These are phyloP conservation scores for Saitozyma sp. DNA, from an alignment of 768 basidiomycete genomes.

Conservation along the genomic window DNA sequence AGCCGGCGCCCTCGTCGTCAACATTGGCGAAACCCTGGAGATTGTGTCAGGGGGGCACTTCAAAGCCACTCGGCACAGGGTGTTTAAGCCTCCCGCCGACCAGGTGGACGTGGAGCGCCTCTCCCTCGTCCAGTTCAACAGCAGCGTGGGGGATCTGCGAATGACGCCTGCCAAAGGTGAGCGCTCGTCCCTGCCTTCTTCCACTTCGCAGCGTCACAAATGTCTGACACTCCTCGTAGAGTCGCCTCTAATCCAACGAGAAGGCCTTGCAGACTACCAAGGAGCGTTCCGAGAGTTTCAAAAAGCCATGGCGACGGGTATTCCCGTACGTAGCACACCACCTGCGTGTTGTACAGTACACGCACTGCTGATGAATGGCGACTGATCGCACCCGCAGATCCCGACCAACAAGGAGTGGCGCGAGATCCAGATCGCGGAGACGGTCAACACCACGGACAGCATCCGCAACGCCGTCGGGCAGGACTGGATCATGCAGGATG, in stretches of 20 bases:
- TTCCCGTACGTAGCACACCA: constrained; percentile 26
- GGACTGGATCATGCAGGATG: constrained; percentile 22
- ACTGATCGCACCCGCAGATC: constrained; percentile 6
- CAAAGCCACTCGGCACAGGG: constrained; percentile 39
- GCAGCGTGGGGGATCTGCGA: constrained; percentile 25
- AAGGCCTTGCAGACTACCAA: constrained; percentile 43
- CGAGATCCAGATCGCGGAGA: constrained; percentile 44
- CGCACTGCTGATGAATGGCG: too few species aligned
- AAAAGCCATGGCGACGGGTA: constrained; percentile 32
- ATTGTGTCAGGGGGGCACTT: constrained; percentile 35
- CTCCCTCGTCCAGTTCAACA: constrained; percentile 32
- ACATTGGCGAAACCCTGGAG: constrained; percentile 43
- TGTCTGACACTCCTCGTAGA: constrained; percentile 7
- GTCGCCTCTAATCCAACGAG: constrained; percentile 46
- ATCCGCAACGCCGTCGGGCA: constrained; percentile 34
- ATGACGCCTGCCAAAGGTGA: constrained; percentile 29
- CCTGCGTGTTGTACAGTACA: too few species aligned
- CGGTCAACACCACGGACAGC: constrained; percentile 38
- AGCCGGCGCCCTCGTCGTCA: constrained; percentile 39
- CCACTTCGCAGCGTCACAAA: too few species aligned
- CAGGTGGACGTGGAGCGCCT: constrained; percentile 25
- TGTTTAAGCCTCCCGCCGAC: constrained; percentile 29
- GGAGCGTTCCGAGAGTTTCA: constrained; percentile 48
- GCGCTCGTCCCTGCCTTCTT: background rate
- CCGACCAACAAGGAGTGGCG: constrained; percentile 47